Base-by-base conservation (phyloP, 2,329 filamentous ascomycete species). In the Mycosphaerella sp. region DNA sequence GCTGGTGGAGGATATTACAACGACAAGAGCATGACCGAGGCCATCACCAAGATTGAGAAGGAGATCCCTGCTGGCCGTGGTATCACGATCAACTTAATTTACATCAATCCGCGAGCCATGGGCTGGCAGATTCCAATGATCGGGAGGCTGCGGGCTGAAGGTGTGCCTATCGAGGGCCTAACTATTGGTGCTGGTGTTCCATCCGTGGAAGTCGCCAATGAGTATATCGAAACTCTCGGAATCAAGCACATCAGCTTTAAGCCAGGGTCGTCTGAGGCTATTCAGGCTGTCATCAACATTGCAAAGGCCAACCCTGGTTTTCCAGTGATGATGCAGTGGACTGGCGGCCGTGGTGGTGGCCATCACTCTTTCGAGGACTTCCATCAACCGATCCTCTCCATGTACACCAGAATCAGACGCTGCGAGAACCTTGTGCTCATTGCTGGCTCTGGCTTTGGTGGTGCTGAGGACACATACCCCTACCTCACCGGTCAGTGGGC, bases 351-450 rank as follows among this genome's bases (percentile, higher is more conserved):
- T 71, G 90, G 89, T 59, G 90, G 90, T 74, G 90, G 90, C 51
- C 90, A 95, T 70, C 90, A 96, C 74, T 95, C 89, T 0, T 95
- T 85, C 57, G 90, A 96, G 69, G 90, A 96, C 69, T 95, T 96
- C 78, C 90, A 95, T 70, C 84, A 90, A 65, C 90, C 90, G 4
- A 85, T 96, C 40, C 75, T 96, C 6, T 84, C 88, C 63, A 94
- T 95, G 87, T 96, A 96, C 68, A 81, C 84, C 60, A 84, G 89
- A 51, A 89, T 96, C 59, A 82, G 90, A 66, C 83, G 88, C 66
- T 86, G 85, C 59, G 79, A 86, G 60, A 96, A 96, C 73, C 84
- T 96, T 56, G 85, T 95, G 54, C 77, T 96, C 9, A 82, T 96
- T 54, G 90, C 89, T 44, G 90, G 90, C 46, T 94, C 87, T 75